These are phyloP conservation scores for Fusarium camptoceras DNA, from an alignment of 2,329 filamentous ascomycete genomes.

Conservation along the genomic window DNA sequence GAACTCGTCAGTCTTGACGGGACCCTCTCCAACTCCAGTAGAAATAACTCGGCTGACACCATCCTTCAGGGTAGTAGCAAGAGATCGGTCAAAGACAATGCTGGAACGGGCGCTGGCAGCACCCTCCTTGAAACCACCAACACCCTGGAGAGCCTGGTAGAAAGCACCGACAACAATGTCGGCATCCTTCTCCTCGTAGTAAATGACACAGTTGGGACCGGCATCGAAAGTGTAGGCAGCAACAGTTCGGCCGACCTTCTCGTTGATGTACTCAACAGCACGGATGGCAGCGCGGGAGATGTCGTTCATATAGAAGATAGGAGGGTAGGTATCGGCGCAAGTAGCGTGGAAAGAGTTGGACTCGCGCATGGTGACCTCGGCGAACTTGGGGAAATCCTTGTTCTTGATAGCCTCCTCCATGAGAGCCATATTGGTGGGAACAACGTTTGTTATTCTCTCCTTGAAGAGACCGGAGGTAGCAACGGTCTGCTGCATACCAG, in stretches of 20 bases:
- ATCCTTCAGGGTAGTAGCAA: constrained; percentile 74
- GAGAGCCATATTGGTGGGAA: constrained; percentile 82
- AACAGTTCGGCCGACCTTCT: constrained; percentile 78
- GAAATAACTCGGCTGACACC: constrained; percentile 91
- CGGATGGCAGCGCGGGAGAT: constrained; percentile 87
- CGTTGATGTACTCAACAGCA: constrained; percentile 90
- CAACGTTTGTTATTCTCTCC: constrained; percentile 78
- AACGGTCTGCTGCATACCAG: constrained; percentile 97
- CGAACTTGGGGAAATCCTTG: constrained; percentile 88
- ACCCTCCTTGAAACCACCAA: constrained; percentile 78
- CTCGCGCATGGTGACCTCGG: constrained; percentile 93
- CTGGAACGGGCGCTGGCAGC: constrained; percentile 64
- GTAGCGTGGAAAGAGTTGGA: constrained; percentile 97
- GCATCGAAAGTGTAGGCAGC: constrained; percentile 98
- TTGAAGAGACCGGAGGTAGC: constrained; percentile 89
- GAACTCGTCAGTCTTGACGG: constrained; percentile 81
- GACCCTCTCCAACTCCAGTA: constrained; percentile 92
- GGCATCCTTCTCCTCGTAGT: constrained; percentile 87
- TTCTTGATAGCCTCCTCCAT: constrained; percentile 86
- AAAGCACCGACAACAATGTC: constrained; percentile 81
- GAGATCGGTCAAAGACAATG: constrained; percentile 72
- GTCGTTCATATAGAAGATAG: constrained; percentile 99
- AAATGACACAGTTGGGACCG: constrained; percentile 95
- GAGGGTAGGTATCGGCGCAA: constrained; percentile 94
- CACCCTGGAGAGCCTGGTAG: constrained; percentile 71